phyloP scores from a whole-genome alignment of 23 red algal genomes.

The Gracilaria gracilis region DNA sequence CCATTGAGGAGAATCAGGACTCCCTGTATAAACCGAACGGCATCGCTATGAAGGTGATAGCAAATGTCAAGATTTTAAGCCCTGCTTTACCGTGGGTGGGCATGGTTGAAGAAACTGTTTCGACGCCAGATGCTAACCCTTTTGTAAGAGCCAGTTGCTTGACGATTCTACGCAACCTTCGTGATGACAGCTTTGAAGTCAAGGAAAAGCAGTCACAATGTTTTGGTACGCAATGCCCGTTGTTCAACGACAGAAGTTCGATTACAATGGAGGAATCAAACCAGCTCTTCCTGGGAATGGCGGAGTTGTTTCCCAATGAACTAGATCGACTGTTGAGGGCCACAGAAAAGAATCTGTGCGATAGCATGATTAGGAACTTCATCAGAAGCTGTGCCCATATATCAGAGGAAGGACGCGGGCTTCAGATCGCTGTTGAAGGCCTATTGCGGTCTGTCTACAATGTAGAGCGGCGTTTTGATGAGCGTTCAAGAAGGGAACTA shows the following conservation, averaged over 20 bases:
- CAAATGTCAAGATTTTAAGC: conserved; percentile 15
- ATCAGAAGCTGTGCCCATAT: neutral
- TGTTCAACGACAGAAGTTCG: neutral
- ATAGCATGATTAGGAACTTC: neutral
- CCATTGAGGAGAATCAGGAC: no score
- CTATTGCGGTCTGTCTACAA: neutral
- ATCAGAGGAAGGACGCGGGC: neutral
- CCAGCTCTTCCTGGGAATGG: conserved; percentile 28
- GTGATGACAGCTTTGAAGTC: conserved; percentile 17
- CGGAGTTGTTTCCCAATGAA: conserved; percentile 2
- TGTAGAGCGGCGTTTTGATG: conserved; percentile 4
- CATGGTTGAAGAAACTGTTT: conserved; percentile 15
- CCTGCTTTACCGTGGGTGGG: conserved; percentile 18
- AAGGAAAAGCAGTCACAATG: conserved; percentile 21
- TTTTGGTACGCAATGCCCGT: conserved; percentile 9
- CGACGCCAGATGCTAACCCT: neutral
- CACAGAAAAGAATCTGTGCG: neutral
- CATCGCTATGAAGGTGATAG: conserved; percentile 3
- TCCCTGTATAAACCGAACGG: no score
- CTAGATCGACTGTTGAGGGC: neutral
- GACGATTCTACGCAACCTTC: neutral
- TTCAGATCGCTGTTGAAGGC: conserved; percentile 9
- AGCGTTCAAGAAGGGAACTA: neutral
- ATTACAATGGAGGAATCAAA: neutral
- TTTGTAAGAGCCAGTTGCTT: conserved; percentile 15